phyloP scores from a whole-genome alignment of 2,329 filamentous ascomycete genomes.

The Neopestalotiopsis sp. region DNA sequence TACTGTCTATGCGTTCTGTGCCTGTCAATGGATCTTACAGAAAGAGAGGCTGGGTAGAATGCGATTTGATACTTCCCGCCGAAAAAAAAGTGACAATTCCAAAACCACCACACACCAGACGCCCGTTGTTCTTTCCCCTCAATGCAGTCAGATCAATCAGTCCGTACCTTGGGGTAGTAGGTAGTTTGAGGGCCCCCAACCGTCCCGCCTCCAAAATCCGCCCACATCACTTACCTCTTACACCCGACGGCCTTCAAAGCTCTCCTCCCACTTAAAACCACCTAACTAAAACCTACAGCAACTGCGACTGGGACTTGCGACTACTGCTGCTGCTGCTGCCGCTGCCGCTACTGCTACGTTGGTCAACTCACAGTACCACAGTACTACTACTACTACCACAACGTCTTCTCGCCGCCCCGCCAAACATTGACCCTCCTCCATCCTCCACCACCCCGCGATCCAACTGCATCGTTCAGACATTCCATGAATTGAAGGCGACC shows the following conservation, averaged over 20 bases:
- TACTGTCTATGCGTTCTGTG: not conserved
- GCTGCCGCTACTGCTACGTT: not conserved
- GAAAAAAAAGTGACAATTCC: not conserved
- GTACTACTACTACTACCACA: not conserved
- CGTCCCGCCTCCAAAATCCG: not conserved
- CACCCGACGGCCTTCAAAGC: not conserved
- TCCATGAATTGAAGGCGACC: slow-evolving; percentile 1
- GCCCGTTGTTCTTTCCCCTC: not conserved
- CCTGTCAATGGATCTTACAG: not conserved
- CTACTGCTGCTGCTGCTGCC: not conserved
- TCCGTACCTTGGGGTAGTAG: not conserved
- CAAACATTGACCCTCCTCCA: slow-evolving; percentile 5
- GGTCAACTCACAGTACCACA: not conserved
- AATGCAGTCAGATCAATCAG: not conserved
- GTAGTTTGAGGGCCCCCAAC: not conserved
- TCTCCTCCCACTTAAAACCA: not conserved
- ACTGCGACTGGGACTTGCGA: too few relatives aligned
- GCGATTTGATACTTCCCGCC: not conserved
- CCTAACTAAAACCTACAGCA: not conserved
- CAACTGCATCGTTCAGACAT: not conserved
- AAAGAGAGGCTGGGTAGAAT: not conserved
- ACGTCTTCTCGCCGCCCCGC: slow-evolving; percentile 2
- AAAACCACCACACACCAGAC: not conserved
- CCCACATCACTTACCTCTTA: not conserved
- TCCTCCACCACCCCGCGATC: slow-evolving; percentile 1